Base-by-base conservation (phyloP, 305 asterid genomes). In the Fraxinus baroniana region DNA sequence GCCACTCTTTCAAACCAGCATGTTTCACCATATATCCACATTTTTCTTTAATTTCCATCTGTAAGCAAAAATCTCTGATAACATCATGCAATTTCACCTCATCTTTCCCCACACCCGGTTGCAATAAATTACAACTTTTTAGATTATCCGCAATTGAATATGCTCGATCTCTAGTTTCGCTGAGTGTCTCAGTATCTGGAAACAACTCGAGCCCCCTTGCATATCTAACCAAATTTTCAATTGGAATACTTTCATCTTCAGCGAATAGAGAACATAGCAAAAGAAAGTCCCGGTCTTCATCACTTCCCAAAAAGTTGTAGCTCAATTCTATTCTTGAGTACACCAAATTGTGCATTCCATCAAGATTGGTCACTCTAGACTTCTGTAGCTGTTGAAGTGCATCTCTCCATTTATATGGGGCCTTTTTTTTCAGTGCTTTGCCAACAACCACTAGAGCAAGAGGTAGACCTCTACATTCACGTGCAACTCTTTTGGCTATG, bases 401-500 rank as follows among this genome's bases (percentile, higher is more conserved):
- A 57, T 32, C 44, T 12, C 7, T n/a, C 82, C 60, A 32, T 2
- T 9, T 2, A 35, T 3, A 36, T 20, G 0, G 0, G 0, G 7
- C 13, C 18, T 35, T 35, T 4, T 72, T 26, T 24, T 55, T 83
- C 1, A 83, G 17, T 12, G 79, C 82, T 18, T 15, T 52, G 26
- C 75, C 79, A 8, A 83, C 41, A 17, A 13, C 37, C 4, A 9
- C 74, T 15, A 83, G 28, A 3, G 81, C 79, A 46, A 85, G 44
- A 0, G 83, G 83, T 37, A 85, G n/a, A 1, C 85, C 83, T 26
- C 20, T 9, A 49, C 85, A 81, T 46, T 81, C 76, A 1, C 6
- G 0, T 7, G 81, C 81, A 30, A 80, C 74, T 5, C 44, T 24
- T 77, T 28, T 13, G 1, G 84, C 81, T 3, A 75, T 4, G 15